Evolutionary conservation across 768 basidiomycete genomes (phyloP).

Genomic region (Tulasnella sp.): DNA sequence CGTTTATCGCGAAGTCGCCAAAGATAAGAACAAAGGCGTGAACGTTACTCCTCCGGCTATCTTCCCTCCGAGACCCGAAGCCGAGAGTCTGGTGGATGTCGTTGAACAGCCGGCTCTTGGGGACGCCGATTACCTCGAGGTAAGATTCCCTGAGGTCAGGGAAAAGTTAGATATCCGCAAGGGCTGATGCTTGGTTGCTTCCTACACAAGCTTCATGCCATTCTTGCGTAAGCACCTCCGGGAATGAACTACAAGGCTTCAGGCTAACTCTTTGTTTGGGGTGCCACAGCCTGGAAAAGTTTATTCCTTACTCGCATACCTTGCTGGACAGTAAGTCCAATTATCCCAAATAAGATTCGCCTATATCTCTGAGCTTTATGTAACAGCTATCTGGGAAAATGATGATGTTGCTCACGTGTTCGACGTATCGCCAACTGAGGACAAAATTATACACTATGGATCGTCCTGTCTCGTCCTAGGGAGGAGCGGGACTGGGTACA

Average conservation of each 20-base stretch:
- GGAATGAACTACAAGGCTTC: too few species aligned
- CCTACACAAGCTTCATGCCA: neutral
- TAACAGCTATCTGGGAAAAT: constrained; percentile 20
- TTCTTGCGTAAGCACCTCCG: neutral
- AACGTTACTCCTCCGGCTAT: constrained; percentile 4
- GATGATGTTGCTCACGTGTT: constrained; percentile 32
- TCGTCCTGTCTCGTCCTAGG: constrained; percentile 57
- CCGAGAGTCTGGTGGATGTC: neutral
- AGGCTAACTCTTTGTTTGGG: neutral
- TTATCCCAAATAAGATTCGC: neutral
- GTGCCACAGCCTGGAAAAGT: constrained; percentile 28
- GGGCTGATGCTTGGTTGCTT: neutral
- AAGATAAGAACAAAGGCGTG: constrained; percentile 1
- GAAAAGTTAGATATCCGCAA: neutral
- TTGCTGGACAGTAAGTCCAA: constrained; percentile 11
- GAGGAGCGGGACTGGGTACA: constrained; percentile 59
- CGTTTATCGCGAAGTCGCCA: neutral
- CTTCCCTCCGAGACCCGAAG: neutral
- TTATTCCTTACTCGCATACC: constrained; percentile 34
- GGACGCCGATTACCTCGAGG: constrained; percentile 8
- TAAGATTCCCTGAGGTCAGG: neutral
- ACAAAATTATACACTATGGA: constrained; percentile 45
- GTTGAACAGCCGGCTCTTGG: neutral
- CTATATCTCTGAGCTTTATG: neutral
- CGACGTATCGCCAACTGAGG: constrained; percentile 35